A percentile compares a stretch with the other conserved stretches of the same genome.
These are phyloP conservation scores for Myrica gale DNA, from an alignment of 306 rosid genomes.

Conservation along the genomic window DNA sequence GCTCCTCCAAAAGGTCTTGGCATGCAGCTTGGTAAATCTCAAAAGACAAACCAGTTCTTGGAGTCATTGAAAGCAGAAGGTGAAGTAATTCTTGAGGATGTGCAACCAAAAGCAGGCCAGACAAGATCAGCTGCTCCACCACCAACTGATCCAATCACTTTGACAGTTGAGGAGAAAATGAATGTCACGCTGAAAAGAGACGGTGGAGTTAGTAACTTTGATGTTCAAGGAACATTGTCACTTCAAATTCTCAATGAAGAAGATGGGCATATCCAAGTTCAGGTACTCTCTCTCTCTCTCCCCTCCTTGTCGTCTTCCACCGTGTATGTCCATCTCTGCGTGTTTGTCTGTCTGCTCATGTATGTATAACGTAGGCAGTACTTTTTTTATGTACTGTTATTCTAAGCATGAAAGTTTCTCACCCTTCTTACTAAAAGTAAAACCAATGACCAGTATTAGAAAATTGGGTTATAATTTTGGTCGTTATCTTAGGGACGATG, in stretches of 20 bases:
- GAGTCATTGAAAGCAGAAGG: constrained; percentile 97
- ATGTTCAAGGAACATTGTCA: constrained; percentile 84
- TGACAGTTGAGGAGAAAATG: constrained; percentile 90
- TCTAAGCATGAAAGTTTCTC: background rate
- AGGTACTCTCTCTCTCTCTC: constrained; percentile 43
- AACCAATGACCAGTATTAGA: background rate
- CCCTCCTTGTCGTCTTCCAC: no score
- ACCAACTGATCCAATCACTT: constrained; percentile 83
- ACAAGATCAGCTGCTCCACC: constrained; percentile 71
- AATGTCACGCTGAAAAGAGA: constrained; percentile 86
- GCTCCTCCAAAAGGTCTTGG: constrained; percentile 94
- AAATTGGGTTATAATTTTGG: background rate
- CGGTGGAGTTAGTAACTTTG: constrained; percentile 91
- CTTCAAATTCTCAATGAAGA: constrained; percentile 92
- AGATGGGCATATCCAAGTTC: constrained; percentile 84
- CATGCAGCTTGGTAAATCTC: constrained; percentile 88
- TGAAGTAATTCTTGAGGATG: constrained; percentile 88
- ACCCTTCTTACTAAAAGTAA: background rate
- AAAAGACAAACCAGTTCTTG: constrained; percentile 79
- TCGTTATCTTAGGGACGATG: background rate
- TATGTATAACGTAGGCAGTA: constrained; percentile 9
- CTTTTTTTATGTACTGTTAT: background rate
- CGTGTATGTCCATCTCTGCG: background rate
- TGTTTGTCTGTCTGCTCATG: background rate
- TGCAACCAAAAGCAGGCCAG: constrained; percentile 67